phyloP scores from a whole-genome alignment of 2,329 filamentous ascomycete species.

The Colletotrichum scovillei region DNA sequence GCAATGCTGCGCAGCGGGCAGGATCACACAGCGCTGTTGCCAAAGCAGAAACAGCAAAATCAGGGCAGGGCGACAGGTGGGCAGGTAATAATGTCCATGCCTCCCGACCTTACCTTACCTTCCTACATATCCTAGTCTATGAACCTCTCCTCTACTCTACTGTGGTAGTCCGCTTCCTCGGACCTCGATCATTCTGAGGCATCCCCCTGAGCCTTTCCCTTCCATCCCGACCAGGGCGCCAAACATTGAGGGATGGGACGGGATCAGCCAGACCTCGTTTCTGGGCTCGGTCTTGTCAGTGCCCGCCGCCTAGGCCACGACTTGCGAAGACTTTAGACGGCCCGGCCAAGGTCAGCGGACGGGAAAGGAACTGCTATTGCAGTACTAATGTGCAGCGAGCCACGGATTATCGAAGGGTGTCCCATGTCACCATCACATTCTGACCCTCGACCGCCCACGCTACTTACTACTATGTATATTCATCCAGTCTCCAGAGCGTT shows the following conservation, averaged over 20 bases:
- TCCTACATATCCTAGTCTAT: neutral
- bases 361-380: constrained; percentile 9
- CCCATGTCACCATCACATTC: constrained; percentile 12
- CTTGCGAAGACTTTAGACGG: neutral
- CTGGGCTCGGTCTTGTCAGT: constrained; percentile 15
- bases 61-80: constrained; percentile 1
- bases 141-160: neutral
- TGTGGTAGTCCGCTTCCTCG: no score
- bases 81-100: neutral
- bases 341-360: constrained; percentile 18
- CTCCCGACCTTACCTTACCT: neutral
- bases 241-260: neutral
- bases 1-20: neutral
- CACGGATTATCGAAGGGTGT: constrained; percentile 1
- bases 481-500: neutral
- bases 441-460: neutral
- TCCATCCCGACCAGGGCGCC: neutral
- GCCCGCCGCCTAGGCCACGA: neutral
- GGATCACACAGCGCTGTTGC: neutral
- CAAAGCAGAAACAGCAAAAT: neutral
- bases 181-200: neutral
- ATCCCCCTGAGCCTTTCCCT: neutral
- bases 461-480: neutral
- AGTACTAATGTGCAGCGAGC: neutral
- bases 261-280: neutral